Conservation (phyloP, 2,329 filamentous ascomycete species). For the Teratosphaeria viscida region DNA sequence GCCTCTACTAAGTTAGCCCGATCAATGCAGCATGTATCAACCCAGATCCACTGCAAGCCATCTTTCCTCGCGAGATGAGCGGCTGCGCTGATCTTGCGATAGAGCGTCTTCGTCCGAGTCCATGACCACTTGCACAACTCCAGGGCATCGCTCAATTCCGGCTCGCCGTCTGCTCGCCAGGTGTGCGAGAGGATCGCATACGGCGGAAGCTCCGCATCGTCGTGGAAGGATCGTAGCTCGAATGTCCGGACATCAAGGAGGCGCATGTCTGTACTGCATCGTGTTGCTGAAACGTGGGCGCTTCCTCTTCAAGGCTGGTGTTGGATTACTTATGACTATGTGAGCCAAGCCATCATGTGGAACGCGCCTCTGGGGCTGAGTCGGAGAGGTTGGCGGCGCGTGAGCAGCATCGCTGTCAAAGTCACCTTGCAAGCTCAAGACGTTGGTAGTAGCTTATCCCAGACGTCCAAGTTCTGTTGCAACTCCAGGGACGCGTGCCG, state of each 20-base stretch:
- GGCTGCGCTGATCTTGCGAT: not conserved
- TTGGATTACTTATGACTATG: not conserved
- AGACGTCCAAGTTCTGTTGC: not conserved
- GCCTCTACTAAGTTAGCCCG: conserved; percentile 1
- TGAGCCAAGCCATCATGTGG: not conserved
- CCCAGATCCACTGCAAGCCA: conserved; percentile 4
- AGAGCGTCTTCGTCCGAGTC: not conserved
- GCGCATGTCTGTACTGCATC: not conserved
- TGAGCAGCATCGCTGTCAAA: not conserved
- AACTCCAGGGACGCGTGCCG: not conserved
- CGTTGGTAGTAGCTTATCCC: not conserved
- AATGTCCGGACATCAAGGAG: not conserved
- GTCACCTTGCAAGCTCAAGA: not conserved
- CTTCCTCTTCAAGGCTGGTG: not conserved
- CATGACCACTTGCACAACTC: not conserved
- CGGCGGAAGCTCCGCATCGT: not conserved
- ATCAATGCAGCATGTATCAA: conserved; percentile 6
- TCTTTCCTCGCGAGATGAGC: not conserved
- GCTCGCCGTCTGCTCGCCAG: not conserved
- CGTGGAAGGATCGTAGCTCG: not conserved
- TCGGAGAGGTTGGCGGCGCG: not conserved
- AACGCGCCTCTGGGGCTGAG: not conserved
- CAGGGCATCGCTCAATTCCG: not conserved
- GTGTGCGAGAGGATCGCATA: conserved; percentile 2
- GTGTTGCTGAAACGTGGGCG: not conserved